Base-by-base conservation (phyloP, 2,329 filamentous ascomycete species). In the Aspergillus sojae region DNA sequence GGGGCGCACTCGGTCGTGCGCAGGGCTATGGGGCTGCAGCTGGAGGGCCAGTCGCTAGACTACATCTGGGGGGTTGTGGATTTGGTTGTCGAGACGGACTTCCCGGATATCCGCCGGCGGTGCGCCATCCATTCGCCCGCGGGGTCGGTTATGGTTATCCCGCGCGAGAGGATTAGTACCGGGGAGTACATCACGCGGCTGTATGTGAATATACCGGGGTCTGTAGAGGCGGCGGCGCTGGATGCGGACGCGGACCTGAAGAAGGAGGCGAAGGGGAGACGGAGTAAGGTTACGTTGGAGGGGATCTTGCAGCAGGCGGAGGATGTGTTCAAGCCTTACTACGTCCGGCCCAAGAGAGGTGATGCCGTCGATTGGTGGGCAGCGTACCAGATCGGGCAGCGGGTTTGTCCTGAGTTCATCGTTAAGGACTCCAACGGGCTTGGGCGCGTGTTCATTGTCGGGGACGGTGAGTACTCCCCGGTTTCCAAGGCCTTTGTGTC, bases 21-120 rank as follows among this genome's bases (percentile, higher is more conserved):
- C 50, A 81, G 87, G 50, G 83, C 87, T 69, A 72, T 80, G 68
- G 74, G 74, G 6, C 64, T 81, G 5, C 68, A 68, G 46, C 80
- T 92, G 30, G 84, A 87, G 36, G 91, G 89, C 64, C 89, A 91
- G 70, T 88, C 88, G 16, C 88, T 89, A 58, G 83, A 88, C 50
- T 82, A 91, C 71, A 87, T 92, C 26, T 92, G 90, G 89, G 89
- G 89, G 53, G 90, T 92, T 30, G 90, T 92, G 82, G 90, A 92
- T 68, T 85, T 89, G 30, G 87, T 92, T 3, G 87, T 91, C 32
- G 82, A 86, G 70, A 92, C 90, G 0, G 83, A 91, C 70, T 92
- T 92, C 68, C 90, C 91, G 0, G 90, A 94, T 72, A 91, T 93
- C 71, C 89, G 91, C 82, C 89, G 90, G 84, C 90, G 91, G 81